A percentile compares a stretch with the other conserved stretches of the same genome.
These are phyloP conservation scores for Vicia faba DNA, from an alignment of 306 rosid genomes.

Conservation along the genomic window DNA sequence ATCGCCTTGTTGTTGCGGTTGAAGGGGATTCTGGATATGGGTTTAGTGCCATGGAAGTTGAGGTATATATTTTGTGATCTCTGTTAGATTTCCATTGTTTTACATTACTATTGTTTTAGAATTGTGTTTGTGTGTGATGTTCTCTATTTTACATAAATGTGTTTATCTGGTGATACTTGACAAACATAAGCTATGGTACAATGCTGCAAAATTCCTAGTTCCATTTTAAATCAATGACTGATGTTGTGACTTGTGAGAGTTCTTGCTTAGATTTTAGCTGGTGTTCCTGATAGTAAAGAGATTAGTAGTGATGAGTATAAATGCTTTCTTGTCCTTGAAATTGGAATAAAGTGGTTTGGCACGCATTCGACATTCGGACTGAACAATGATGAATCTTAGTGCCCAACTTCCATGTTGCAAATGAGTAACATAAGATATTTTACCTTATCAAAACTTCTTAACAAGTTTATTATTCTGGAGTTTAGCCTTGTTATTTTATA, in stretches of 20 bases:
- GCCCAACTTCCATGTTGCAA: not conserved
- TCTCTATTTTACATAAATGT: not conserved
- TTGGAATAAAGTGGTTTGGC: conserved; percentile 7
- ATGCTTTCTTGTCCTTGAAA: conserved; percentile 7
- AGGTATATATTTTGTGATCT: conserved; percentile 52
- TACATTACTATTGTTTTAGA: conserved; percentile 17
- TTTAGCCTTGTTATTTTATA: not conserved
- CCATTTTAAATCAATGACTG: not conserved
- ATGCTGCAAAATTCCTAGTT: not conserved
- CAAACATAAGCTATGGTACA: not conserved
- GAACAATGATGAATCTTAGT: not conserved
- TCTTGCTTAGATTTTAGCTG: conserved; percentile 11
- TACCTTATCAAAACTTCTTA: conserved; percentile 17
- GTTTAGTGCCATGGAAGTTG: conserved; percentile 97
- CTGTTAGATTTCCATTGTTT: not conserved
- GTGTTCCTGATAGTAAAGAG: conserved; percentile 4
- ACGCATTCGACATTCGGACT: not conserved
- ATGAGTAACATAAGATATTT: not conserved
- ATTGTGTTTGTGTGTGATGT: not conserved
- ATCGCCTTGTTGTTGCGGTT: conserved; percentile 79
- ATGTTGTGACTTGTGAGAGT: not conserved
- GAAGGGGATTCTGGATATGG: conserved; percentile 99
- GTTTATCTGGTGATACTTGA: not conserved
- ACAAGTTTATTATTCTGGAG: not conserved
- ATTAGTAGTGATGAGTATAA: not conserved